Evolutionary conservation across 2,329 filamentous ascomycete species (phyloP).

Genomic region (Fusarium lyarnte): DNA sequence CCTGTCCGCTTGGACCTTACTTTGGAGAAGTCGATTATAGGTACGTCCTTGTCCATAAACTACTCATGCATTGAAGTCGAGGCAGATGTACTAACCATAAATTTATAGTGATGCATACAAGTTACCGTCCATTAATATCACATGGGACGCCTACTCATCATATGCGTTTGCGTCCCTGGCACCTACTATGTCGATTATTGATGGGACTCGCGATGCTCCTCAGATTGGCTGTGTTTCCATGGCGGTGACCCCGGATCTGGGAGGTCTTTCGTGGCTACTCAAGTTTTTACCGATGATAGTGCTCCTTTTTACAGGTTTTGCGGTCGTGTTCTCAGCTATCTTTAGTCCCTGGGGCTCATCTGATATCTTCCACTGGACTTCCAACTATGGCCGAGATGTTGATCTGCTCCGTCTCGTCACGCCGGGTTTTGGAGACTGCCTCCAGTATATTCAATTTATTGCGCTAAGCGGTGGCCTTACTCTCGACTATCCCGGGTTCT

Average conservation of each 20-base stretch:
- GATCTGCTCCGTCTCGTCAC: constrained; percentile 93
- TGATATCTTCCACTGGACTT: constrained; percentile 95
- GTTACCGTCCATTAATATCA: constrained; percentile 78
- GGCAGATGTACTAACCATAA: constrained; percentile 8
- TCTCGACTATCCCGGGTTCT: constrained; percentile 91
- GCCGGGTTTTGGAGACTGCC: constrained; percentile 93
- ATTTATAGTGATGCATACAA: constrained; percentile 48
- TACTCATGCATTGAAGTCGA: not conserved
- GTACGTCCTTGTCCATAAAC: constrained; percentile 43
- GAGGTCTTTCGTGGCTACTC: constrained; percentile 73
- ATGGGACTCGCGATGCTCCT: constrained; percentile 72
- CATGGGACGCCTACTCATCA: constrained; percentile 78
- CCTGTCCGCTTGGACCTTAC: constrained; percentile 79
- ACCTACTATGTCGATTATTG: constrained; percentile 76
- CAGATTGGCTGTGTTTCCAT: constrained; percentile 82
- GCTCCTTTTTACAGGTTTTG: constrained; percentile 80
- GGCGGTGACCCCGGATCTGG: constrained; percentile 85
- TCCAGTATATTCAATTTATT: constrained; percentile 96
- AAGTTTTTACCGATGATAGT: constrained; percentile 81
- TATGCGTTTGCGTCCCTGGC: constrained; percentile 89
- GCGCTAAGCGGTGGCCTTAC: constrained; percentile 87
- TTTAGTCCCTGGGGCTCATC: constrained; percentile 94
- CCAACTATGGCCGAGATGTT: constrained; percentile 94
- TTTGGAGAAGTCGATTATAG: constrained; percentile 61
- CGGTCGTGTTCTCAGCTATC: constrained; percentile 84